Evolutionary conservation across 192 early-diverging fungal genomes (phyloP), one percentile per base, ranked within the genome.

Genomic region (Gigaspora rosea): DNA sequence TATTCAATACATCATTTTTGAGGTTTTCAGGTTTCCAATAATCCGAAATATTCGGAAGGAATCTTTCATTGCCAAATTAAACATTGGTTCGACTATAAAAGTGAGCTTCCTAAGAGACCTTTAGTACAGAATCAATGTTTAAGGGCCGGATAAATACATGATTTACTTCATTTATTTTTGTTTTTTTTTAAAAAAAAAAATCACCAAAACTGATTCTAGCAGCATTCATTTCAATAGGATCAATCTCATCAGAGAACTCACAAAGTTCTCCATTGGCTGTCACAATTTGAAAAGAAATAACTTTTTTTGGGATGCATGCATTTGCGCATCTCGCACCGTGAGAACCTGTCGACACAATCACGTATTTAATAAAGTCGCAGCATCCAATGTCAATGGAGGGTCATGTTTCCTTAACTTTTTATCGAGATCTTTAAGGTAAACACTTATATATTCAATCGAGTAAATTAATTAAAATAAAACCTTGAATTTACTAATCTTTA

Each of bases 41-140:
- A 36, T 64, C 48, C 11, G 10, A 47, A 13, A 79, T 33, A 8
- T 48, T 66, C 4, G 79, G 79, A 56, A 65, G 9, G 75, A 73
- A 47, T 85, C 81, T 3, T 35, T 82, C 84, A 82, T 85, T 22
- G 64, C 50, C 22, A 85, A 64, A 47, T 81, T 76, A 69, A 80
- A 82, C 81, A 85, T 82, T 36, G 83, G 83, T 54, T 80, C 78
- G 41, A 80, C 79, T 0, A 48, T 52, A 9, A 82, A 52, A 15
- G 81, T 79, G 46, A 82, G 64, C 6, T 50, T 85, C 81, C 83
- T 0, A 84, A 63, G 1, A 84, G 70, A 36, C 83, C 83, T 78
- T 33, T 13, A 13, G 4, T 27, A 13, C 4, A 33, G 20, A 63
- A 63, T 35, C 36, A 41, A 41, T 41, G 5, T 41, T 41, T 41